phyloP scores from a whole-genome alignment of 495 filamentous ascomycete genomes.

The Lasiosphaeria hispida region DNA sequence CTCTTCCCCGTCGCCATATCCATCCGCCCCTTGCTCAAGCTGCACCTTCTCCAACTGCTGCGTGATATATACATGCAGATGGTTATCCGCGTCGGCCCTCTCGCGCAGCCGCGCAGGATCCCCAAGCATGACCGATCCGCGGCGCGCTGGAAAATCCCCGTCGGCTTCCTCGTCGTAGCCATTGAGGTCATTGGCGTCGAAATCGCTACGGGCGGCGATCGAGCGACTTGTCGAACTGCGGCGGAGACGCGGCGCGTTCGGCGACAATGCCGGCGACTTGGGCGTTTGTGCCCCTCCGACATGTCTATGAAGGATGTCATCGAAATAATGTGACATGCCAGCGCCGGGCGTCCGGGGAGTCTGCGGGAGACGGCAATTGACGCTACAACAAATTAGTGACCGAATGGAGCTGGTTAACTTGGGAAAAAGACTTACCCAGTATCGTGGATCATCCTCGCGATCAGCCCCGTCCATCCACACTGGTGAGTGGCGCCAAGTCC shows the following conservation, averaged over 20 bases:
- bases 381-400: conserved; percentile 39
- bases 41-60: conserved; percentile 64
- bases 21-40: conserved; percentile 35
- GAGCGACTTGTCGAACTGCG: conserved; percentile 81
- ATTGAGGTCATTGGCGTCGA: conserved; percentile 48
- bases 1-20: conserved; percentile 44
- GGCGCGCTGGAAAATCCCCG: conserved; percentile 27
- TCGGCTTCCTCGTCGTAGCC: conserved; percentile 36
- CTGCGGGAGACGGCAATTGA: conserved; percentile 89
- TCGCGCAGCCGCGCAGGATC: conserved; percentile 39
- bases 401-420: not conserved
- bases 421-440: conserved; percentile 64
- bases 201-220: conserved; percentile 86
- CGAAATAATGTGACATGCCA: conserved; percentile 89
- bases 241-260: conserved; percentile 53
- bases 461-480: conserved; percentile 95
- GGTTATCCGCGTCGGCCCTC: conserved; percentile 57
- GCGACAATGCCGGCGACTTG: conserved; percentile 41
- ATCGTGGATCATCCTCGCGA: conserved; percentile 96
- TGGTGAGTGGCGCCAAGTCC: conserved; percentile 93
- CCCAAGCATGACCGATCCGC: conserved; percentile 26
- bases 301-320: conserved; percentile 74
- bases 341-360: conserved; percentile 83
- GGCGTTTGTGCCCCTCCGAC: conserved; percentile 27
- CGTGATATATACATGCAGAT: conserved; percentile 68